Percentiles rank a stretch among this genome's conserved stretches.
phyloP scores from a whole-genome alignment of 805 yeast genomes.

The Starmera amethionina region DNA sequence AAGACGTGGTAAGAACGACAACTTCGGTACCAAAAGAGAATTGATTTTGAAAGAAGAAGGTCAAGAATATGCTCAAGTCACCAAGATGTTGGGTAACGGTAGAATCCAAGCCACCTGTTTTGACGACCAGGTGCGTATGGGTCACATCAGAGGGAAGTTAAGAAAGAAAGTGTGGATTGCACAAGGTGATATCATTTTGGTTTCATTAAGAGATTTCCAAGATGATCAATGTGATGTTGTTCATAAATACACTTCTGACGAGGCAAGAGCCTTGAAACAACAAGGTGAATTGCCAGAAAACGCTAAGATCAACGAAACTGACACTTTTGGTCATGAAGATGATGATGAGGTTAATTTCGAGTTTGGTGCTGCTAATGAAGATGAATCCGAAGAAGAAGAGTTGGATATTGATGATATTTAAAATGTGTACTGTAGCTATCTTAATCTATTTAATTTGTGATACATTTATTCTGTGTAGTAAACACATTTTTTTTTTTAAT shows the following conservation, averaged over 20 bases:
- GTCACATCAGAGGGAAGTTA: slow-evolving; percentile 96
- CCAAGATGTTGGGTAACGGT: slow-evolving; percentile 97
- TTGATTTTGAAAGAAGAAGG: slow-evolving; percentile 87
- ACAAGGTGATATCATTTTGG: slow-evolving; percentile 95
- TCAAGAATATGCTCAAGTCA: slow-evolving; percentile 97
- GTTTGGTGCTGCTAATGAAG: slow-evolving; percentile 87
- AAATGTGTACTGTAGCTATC: slow-evolving; percentile 12
- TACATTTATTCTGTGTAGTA: slow-evolving; percentile 13
- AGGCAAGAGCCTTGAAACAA: slow-evolving; percentile 91
- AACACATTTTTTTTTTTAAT: slow-evolving; percentile 18
- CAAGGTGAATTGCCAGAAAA: slow-evolving; percentile 96
- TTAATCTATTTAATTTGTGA: slow-evolving; percentile 6
- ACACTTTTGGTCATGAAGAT: slow-evolving; percentile 91
- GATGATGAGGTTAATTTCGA: slow-evolving; percentile 98
- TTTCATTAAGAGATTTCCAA: slow-evolving; percentile 96
- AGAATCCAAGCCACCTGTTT: slow-evolving; percentile 93
- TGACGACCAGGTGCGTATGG: slow-evolving; percentile 89
- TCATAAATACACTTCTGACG: slow-evolving; percentile 93
- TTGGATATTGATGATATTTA: slow-evolving; percentile 94
- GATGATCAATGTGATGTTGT: slow-evolving; percentile 98
- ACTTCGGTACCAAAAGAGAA: slow-evolving; percentile 88
- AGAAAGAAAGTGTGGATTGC: slow-evolving; percentile 99
- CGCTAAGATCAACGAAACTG: slow-evolving; percentile 96
- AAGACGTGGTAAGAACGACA: slow-evolving; percentile 97
- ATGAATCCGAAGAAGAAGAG: slow-evolving; percentile 56